A percentile compares a stretch with the other conserved stretches of the same genome.
These are phyloP conservation scores for Exophiala phaeomuriformis DNA, from an alignment of 2,329 filamentous ascomycete genomes.

Conservation along the genomic window DNA sequence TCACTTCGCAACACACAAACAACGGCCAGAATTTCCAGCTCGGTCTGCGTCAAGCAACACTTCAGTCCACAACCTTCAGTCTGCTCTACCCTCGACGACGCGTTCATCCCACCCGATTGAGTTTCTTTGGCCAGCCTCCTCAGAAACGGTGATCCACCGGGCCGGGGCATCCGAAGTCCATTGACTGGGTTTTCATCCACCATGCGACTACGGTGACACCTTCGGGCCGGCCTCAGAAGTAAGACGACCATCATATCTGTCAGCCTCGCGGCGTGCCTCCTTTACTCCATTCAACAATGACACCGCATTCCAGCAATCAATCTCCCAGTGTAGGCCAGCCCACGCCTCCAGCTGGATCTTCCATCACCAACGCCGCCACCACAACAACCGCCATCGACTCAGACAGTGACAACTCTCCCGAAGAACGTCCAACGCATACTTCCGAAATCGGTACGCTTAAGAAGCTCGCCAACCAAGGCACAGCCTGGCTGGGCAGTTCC, in stretches of 20 bases:
- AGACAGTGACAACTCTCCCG: conserved; percentile 21
- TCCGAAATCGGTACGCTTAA: conserved; percentile 40
- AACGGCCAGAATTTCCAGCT: too few relatives aligned
- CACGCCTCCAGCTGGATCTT: conserved; percentile 19
- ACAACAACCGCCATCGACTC: conserved; percentile 18
- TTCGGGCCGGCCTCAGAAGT: too few relatives aligned
- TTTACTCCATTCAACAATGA: conserved; percentile 6
- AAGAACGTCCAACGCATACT: conserved; percentile 28
- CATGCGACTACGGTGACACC: too few relatives aligned
- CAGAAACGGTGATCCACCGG: too few relatives aligned
- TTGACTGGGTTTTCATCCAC: too few relatives aligned
- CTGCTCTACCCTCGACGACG: too few relatives aligned
- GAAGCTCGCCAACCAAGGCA: conserved; percentile 39
- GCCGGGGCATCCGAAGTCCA: too few relatives aligned
- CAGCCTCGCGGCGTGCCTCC: background rate
- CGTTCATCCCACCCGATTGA: too few relatives aligned
- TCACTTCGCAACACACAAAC: too few relatives aligned
- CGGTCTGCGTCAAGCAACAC: too few relatives aligned
- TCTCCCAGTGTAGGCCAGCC: conserved; percentile 21
- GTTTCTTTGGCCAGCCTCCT: too few relatives aligned
- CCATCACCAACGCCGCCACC: conserved; percentile 11
- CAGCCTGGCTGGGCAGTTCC: conserved; percentile 47
- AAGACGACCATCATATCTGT: background rate
- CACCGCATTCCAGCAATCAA: conserved; percentile 17
- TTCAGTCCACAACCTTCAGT: too few relatives aligned